phyloP scores from a whole-genome alignment of 257 asterid species.

The Lithospermum erythrorhizon region DNA sequence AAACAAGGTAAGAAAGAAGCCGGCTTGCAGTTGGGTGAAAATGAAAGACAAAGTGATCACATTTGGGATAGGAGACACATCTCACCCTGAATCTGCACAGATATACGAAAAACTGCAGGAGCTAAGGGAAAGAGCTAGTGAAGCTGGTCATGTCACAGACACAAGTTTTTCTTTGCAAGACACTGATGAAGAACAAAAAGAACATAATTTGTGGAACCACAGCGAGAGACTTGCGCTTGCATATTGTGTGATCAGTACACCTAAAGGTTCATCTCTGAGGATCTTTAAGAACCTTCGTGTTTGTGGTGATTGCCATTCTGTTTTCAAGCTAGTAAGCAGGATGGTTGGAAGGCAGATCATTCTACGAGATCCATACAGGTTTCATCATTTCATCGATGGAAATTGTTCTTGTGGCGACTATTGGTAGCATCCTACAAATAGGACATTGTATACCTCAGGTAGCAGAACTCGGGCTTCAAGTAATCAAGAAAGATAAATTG shows the following conservation, averaged over 20 bases:
- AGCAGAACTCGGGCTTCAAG: no score
- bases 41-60: constrained; percentile 43
- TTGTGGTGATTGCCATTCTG: constrained; percentile 80
- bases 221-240: constrained; percentile 89
- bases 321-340: constrained; percentile 56
- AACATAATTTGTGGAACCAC: constrained; percentile 65
- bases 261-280: constrained; percentile 46
- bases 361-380: constrained; percentile 71
- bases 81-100: constrained; percentile 37
- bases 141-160: constrained; percentile 63
- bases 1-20: constrained; percentile 49
- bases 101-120: constrained; percentile 38
- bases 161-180: constrained; percentile 73
- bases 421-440: constrained; percentile 35
- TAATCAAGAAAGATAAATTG: no score
- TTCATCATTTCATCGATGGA: constrained; percentile 72
- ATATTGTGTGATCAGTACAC: constrained; percentile 43
- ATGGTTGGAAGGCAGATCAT: constrained; percentile 45
- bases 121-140: constrained; percentile 44
- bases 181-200: constrained; percentile 81
- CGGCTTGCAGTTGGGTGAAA: constrained; percentile 72
- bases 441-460: no score
- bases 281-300: constrained; percentile 83
- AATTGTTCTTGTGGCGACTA: constrained; percentile 78
- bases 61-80: constrained; percentile 54